A percentile compares a stretch with the other conserved stretches of the same genome.
Evolutionary conservation across 176 grass and related monocot genomes (phyloP).

Genomic region (Triticum dicoccoides): DNA sequence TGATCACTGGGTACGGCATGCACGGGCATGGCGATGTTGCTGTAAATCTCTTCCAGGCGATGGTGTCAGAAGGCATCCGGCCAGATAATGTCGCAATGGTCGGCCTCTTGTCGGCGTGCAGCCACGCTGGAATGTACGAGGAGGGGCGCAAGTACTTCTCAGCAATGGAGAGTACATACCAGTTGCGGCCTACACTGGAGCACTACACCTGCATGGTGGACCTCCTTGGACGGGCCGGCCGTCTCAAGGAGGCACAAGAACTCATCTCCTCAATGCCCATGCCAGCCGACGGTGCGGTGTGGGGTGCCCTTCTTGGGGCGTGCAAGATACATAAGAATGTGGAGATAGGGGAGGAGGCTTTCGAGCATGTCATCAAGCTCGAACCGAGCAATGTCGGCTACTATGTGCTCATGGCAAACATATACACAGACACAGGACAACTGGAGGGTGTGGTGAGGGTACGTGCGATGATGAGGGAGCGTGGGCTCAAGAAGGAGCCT

Average conservation of each 20-base stretch:
- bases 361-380: slow-evolving; percentile 42
- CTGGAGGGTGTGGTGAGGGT: slow-evolving; percentile 41
- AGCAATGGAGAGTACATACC: slow-evolving; percentile 37
- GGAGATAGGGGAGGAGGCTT: slow-evolving; percentile 48
- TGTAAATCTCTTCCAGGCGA: slow-evolving; percentile 50
- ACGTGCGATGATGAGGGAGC: slow-evolving; percentile 51
- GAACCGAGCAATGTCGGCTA: slow-evolving; percentile 64
- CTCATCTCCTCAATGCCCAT: slow-evolving; percentile 58
- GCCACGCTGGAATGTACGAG: slow-evolving; percentile 53
- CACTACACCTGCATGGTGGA: slow-evolving; percentile 81
- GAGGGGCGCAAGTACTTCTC: slow-evolving; percentile 58
- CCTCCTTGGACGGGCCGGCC: slow-evolving; percentile 62
- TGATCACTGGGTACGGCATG: slow-evolving; percentile 66
- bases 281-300: slow-evolving; percentile 53
- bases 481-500: slow-evolving; percentile 67
- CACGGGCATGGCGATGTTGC: slow-evolving; percentile 49
- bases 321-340: slow-evolving; percentile 74
- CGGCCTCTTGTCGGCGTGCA: slow-evolving; percentile 59
- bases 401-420: slow-evolving; percentile 70
- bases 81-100: slow-evolving; percentile 55
- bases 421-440: slow-evolving; percentile 48
- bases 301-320: slow-evolving; percentile 71
- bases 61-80: slow-evolving; percentile 40
- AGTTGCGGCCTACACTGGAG: slow-evolving; percentile 29
- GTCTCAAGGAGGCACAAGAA: slow-evolving; percentile 45